A percentile compares a stretch with the other conserved stretches of the same genome.
phyloP scores from a whole-genome alignment of 1,284 basidiomycete species.

The Omphalotus olearius region DNA sequence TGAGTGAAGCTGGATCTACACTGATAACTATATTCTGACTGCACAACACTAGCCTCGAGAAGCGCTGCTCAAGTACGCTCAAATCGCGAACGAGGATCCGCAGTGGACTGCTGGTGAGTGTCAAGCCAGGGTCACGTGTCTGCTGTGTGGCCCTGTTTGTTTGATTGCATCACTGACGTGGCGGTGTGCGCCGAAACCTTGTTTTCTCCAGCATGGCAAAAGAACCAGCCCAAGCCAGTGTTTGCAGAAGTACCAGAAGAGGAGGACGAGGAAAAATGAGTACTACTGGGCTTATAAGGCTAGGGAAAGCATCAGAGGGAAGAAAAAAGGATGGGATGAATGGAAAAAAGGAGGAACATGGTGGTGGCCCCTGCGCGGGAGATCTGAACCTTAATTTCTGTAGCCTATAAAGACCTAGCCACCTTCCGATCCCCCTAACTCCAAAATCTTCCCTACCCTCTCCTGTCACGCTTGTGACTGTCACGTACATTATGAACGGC shows the following conservation, averaged over 20 bases:
- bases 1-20: conserved; percentile 47
- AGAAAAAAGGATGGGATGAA: conserved; percentile 16
- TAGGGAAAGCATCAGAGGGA: conserved; percentile 15
- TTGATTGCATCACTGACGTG: conserved; percentile 23
- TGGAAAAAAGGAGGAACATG: conserved; percentile 20
- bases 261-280: conserved; percentile 42
- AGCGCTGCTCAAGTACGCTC: conserved; percentile 92
- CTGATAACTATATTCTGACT: not conserved
- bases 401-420: conserved; percentile 74
- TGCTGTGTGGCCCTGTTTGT: conserved; percentile 18
- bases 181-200: conserved; percentile 21
- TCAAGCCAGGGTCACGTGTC: conserved; percentile 4
- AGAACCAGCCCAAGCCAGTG: conserved; percentile 77
- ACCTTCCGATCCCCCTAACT: conserved; percentile 65
- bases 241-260: conserved; percentile 61
- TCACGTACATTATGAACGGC: conserved; percentile 47
- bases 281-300: conserved; percentile 5
- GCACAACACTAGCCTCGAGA: conserved; percentile 73
- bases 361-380: conserved; percentile 59
- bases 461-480: conserved; percentile 7
- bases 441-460: conserved; percentile 30
- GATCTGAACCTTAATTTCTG: conserved; percentile 76
- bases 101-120: conserved; percentile 78
- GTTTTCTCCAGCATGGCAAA: conserved; percentile 69
- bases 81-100: conserved; percentile 69